These are phyloP conservation scores for Cladosporium sp. DNA, from an alignment of 2,329 filamentous ascomycete genomes.

Conservation along the genomic window DNA sequence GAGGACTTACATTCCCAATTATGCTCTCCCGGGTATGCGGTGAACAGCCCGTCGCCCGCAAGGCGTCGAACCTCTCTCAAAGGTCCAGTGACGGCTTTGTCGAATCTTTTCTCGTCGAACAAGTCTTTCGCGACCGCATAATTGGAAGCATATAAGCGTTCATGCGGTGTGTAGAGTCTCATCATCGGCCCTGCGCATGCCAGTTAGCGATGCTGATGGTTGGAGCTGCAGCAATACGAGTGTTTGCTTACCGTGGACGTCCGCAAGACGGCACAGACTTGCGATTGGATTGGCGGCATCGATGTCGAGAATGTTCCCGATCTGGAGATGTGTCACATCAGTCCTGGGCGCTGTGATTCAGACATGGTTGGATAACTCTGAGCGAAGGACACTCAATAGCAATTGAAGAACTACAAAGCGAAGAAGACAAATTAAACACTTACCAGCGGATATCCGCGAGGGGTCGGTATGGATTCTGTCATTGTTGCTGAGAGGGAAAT, in stretches of 20 bases:
- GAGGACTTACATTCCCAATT: not conserved
- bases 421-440: not conserved
- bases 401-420: no score
- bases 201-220: not conserved
- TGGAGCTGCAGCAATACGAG: no score
- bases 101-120: slow-evolving; percentile 28
- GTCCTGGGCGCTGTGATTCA: not conserved
- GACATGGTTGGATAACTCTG: no score
- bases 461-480: not conserved
- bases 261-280: slow-evolving; percentile 52
- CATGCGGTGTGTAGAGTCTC: not conserved
- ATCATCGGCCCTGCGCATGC: not conserved
- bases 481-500: not conserved
- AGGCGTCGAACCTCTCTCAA: not conserved
- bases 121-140: slow-evolving; percentile 33
- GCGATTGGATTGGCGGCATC: slow-evolving; percentile 52
- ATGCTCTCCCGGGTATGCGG: slow-evolving; percentile 4
- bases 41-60: slow-evolving; percentile 14
- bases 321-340: slow-evolving; percentile 42
- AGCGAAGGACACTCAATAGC: no score
- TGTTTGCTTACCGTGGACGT: not conserved
- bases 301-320: slow-evolving; percentile 63
- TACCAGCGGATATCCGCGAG: not conserved
- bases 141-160: slow-evolving; percentile 16
- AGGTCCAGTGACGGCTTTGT: slow-evolving; percentile 9